Evolutionary conservation across 148 eudicot species (phyloP), one percentile per base, ranked within the genome.

Genomic region (Rhododendron henanense): DNA sequence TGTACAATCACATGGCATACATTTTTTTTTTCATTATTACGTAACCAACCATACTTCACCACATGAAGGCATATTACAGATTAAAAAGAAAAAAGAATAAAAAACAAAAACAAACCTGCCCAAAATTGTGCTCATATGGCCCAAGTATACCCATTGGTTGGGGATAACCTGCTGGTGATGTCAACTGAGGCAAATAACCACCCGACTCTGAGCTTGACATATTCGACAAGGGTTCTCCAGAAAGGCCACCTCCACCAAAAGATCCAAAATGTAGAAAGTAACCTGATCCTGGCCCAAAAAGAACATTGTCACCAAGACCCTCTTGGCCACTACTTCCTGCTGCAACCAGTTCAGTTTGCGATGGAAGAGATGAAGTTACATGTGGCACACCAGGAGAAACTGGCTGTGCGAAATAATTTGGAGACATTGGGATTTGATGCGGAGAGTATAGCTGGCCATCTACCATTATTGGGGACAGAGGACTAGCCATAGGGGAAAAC

Each of bases 361-460:
- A 94, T 39, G 94, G 92, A 85, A 86, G 89, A 75, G 93, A 86
- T 82, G 98, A 90, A 74, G 93, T 88, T 88, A 89, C 94, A 89
- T 94, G 95, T 7, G 94, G 94, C 91, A 94, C 82, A 18, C 96
- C 91, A 82, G 96, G 94, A 80, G 95, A 92, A 87, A 92, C 90
- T 81, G 93, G 86, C 76, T 92, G 99, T 79, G 94, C 94, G 79
- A 93, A 94, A 89, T 91, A 97, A 67, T 92, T 86, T 10, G 95
- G 98, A 86, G 95, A 88, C 86, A 91, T 89, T 1, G 99, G 93
- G 79, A 94, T 85, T 85, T 97, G 99, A 82, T 97, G 99, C 10
- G 95, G 97, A 37, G 98, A 90, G 87, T 82, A 97, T 80, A 94
- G 87, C 90, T 93, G 99, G 79, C 94, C 96, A 81, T 97, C 99